These are phyloP conservation scores for Pyrenophora seminiperda DNA, from an alignment of 2,329 filamentous ascomycete genomes.

Conservation along the genomic window DNA sequence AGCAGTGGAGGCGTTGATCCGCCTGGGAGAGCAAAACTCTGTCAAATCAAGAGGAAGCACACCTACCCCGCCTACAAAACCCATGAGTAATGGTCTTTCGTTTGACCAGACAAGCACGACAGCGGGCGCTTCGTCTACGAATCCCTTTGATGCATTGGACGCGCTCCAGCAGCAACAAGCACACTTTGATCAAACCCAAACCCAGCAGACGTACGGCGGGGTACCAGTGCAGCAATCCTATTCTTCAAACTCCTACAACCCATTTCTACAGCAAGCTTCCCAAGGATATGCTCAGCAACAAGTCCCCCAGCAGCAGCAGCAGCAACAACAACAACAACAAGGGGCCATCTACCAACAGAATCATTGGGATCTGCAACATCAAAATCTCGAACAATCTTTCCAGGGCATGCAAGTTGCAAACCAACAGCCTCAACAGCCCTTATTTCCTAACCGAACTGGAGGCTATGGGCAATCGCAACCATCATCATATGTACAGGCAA, in stretches of 20 bases:
- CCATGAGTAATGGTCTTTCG: slow-evolving; percentile 54
- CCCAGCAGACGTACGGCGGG: slow-evolving; percentile 36
- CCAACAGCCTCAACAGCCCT: slow-evolving; percentile 44
- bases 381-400: slow-evolving; percentile 69
- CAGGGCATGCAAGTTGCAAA: slow-evolving; percentile 71
- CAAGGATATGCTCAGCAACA: slow-evolving; percentile 32
- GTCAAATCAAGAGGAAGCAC: slow-evolving; percentile 54
- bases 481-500: slow-evolving; percentile 44
- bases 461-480: slow-evolving; percentile 55
- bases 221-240: slow-evolving; percentile 33
- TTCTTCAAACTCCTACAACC: slow-evolving; percentile 64
- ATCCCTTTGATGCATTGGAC: slow-evolving; percentile 55
- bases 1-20: slow-evolving; percentile 81
- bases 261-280: slow-evolving; percentile 62
- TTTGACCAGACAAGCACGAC: slow-evolving; percentile 48
- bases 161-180: slow-evolving; percentile 45
- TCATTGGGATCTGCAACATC: slow-evolving; percentile 35
- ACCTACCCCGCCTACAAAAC: slow-evolving; percentile 53
- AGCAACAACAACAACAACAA: slow-evolving; percentile 20
- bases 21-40: slow-evolving; percentile 69
- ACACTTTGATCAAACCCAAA: slow-evolving; percentile 34
- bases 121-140: slow-evolving; percentile 35
- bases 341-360: slow-evolving; percentile 22
- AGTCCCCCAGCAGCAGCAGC: slow-evolving; percentile 4
- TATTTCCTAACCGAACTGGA: slow-evolving; percentile 79